These are phyloP conservation scores for Beauveria sp. DNA, from an alignment of 2,329 filamentous ascomycete species.

Conservation along the genomic window DNA sequence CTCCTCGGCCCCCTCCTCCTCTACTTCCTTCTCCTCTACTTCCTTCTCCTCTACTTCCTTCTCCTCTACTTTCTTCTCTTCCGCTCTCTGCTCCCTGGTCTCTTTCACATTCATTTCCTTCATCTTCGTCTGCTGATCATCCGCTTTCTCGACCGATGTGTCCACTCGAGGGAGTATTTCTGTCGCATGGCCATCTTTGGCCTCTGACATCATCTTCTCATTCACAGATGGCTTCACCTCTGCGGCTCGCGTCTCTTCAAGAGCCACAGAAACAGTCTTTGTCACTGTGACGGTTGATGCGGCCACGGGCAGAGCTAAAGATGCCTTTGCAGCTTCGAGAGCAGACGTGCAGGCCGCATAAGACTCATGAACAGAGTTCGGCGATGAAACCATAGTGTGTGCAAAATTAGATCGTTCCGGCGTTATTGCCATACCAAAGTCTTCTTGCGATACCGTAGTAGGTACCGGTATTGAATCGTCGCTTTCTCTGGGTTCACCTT, in stretches of 20 bases:
- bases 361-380: conserved; percentile 13
- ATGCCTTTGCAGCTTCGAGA: conserved; percentile 16
- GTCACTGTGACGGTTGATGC: conserved; percentile 25
- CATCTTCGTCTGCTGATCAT: neutral
- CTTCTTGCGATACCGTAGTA: neutral
- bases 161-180: conserved; percentile 8
- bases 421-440: neutral
- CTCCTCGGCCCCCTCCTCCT: no score
- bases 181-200: neutral
- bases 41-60: neutral
- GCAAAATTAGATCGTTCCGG: neutral
- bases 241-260: neutral
- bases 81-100: neutral
- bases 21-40: no score
- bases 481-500: neutral
- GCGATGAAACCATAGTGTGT: neutral
- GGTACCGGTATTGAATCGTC: neutral
- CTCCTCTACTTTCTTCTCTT: no score
- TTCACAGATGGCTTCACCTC: neutral
- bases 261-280: conserved; percentile 22
- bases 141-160: neutral
- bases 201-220: conserved; percentile 14
- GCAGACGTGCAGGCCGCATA: conserved; percentile 17
- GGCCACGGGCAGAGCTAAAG: neutral
- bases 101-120: neutral